A percentile compares a stretch with the other conserved stretches of the same genome.
These are phyloP conservation scores for Candida krabiensis DNA, from an alignment of 805 yeast species.

Conservation along the genomic window DNA sequence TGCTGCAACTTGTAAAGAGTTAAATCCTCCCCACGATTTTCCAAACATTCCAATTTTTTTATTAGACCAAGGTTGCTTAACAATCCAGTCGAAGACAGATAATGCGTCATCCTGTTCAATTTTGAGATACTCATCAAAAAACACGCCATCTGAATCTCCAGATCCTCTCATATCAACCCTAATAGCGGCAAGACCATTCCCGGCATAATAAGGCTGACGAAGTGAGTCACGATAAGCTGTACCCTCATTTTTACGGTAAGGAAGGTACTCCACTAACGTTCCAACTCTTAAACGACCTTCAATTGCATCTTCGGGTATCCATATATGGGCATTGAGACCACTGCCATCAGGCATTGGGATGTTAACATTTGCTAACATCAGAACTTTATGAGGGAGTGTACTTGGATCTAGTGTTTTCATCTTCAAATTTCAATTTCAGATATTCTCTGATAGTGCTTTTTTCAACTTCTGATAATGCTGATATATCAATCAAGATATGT, in stretches of 20 bases:
- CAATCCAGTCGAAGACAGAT: slow-evolving; percentile 42
- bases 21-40: slow-evolving; percentile 49
- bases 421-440: no score
- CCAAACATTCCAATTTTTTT: slow-evolving; percentile 47
- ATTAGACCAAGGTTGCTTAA: slow-evolving; percentile 40
- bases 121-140: slow-evolving; percentile 40
- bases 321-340: slow-evolving; percentile 39
- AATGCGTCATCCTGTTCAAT: slow-evolving; percentile 44
- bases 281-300: slow-evolving; percentile 30
- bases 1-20: slow-evolving; percentile 43
- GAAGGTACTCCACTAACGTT: slow-evolving; percentile 42
- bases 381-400: slow-evolving; percentile 30
- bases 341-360: slow-evolving; percentile 40
- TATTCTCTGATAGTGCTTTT: no score
- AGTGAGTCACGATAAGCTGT: slow-evolving; percentile 44
- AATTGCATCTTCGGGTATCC: slow-evolving; percentile 39
- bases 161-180: slow-evolving; percentile 47
- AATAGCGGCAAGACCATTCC: slow-evolving; percentile 42
- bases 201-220: slow-evolving; percentile 45
- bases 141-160: slow-evolving; percentile 40
- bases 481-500: no score
- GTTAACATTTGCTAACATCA: slow-evolving; percentile 34
- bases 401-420: slow-evolving; percentile 12
- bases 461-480: no score
- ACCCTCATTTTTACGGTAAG: slow-evolving; percentile 42